These are phyloP conservation scores for Leptodontidium sp. DNA, from an alignment of 2,329 filamentous ascomycete genomes.

Conservation along the genomic window DNA sequence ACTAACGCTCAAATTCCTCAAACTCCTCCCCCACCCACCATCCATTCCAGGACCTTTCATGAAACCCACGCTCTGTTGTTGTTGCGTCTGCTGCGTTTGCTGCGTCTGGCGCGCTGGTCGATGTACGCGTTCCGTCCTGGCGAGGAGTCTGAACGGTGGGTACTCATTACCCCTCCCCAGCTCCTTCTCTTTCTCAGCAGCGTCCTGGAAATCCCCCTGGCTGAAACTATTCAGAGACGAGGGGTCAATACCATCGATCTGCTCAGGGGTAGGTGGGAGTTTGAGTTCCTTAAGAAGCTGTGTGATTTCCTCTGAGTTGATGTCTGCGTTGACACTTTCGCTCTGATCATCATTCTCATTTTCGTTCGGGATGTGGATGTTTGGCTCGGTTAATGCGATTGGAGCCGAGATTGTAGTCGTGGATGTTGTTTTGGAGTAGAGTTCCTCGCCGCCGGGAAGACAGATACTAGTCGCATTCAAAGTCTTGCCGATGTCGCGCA, in stretches of 20 bases:
- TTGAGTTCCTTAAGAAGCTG: slow-evolving; percentile 30
- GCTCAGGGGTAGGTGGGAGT: slow-evolving; percentile 33
- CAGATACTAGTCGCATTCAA: slow-evolving; percentile 75
- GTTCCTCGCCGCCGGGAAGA: slow-evolving; percentile 67
- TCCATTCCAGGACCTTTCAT: slow-evolving; percentile 14
- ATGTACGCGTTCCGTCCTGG: slow-evolving; percentile 4
- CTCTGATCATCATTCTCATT: background rate
- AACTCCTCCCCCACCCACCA: slow-evolving; percentile 13
- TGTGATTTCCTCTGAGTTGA: slow-evolving; percentile 28
- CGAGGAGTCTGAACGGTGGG: background rate
- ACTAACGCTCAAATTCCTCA: slow-evolving; percentile 5
- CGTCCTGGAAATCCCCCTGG: background rate
- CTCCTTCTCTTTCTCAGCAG: background rate
- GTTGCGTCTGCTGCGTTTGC: background rate
- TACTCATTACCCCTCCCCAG: background rate
- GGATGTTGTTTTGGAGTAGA: slow-evolving; percentile 21
- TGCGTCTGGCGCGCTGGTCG: background rate
- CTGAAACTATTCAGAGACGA: slow-evolving; percentile 6
- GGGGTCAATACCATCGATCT: slow-evolving; percentile 32
- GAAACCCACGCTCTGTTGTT: slow-evolving; percentile 14
- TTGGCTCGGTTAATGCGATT: slow-evolving; percentile 6
- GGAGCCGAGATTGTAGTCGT: background rate
- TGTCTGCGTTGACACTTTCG: slow-evolving; percentile 18
- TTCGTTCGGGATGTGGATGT: background rate
- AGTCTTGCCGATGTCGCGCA: slow-evolving; percentile 84